A percentile compares a stretch with the other conserved stretches of the same genome.
Conservation (phyloP, 1,284 basidiomycete genomes). For the Puccinia triticina region DNA sequence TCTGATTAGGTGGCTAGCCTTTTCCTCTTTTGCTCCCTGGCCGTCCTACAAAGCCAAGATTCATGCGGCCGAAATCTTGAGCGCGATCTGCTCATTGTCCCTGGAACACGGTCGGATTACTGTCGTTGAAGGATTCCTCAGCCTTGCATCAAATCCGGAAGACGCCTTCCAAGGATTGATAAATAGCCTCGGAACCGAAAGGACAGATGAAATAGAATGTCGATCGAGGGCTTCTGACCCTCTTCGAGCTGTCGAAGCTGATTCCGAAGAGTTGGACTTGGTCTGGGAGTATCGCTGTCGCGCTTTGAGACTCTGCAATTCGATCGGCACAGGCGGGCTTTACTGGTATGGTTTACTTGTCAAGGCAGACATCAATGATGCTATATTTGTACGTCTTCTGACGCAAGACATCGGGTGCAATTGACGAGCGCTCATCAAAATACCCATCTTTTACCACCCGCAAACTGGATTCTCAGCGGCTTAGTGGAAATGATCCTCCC, state of each 20-base stretch:
- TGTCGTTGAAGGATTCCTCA: slow-evolving; percentile 64
- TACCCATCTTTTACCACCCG: slow-evolving; percentile 65
- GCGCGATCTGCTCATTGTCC: slow-evolving; percentile 78
- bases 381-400: slow-evolving; percentile 63
- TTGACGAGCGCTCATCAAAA: slow-evolving; percentile 77
- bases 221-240: slow-evolving; percentile 56
- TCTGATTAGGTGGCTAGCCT: slow-evolving; percentile 74
- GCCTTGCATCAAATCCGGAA: slow-evolving; percentile 22
- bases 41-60: slow-evolving; percentile 70
- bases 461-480: slow-evolving; percentile 43
- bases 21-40: slow-evolving; percentile 68
- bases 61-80: slow-evolving; percentile 75
- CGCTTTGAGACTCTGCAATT: slow-evolving; percentile 66
- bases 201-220: slow-evolving; percentile 54
- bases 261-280: slow-evolving; percentile 65
- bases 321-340: slow-evolving; percentile 27
- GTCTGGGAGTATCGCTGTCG: slow-evolving; percentile 80
- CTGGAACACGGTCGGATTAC: slow-evolving; percentile 71
- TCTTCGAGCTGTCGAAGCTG: slow-evolving; percentile 58
- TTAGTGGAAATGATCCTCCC: slow-evolving; percentile 50
- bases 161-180: slow-evolving; percentile 76
- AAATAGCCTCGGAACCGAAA: slow-evolving; percentile 65
- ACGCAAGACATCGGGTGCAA: slow-evolving; percentile 80
- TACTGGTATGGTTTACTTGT: slow-evolving; percentile 15
- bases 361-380: slow-evolving; percentile 1